Percentiles rank a stretch among this genome's conserved stretches.
phyloP scores from a whole-genome alignment of 2,329 filamentous ascomycete genomes.

The Calonectria crousiana region DNA sequence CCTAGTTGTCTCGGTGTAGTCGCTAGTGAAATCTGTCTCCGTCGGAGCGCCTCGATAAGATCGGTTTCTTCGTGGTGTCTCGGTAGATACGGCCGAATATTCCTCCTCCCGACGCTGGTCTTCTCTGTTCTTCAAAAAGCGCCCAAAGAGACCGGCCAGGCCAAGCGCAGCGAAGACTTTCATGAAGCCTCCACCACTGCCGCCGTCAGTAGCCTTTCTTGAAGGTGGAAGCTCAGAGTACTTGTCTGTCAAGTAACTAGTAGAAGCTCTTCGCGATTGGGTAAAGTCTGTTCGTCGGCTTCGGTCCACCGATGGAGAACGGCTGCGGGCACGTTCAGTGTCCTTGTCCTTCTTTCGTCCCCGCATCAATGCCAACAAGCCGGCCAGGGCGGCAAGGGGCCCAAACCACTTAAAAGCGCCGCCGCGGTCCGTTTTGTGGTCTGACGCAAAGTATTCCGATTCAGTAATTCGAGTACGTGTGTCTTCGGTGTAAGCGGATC shows the following conservation, averaged over 20 bases:
- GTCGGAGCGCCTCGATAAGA: conserved; percentile 54
- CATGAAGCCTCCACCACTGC: conserved; percentile 67
- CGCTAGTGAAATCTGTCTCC: conserved; percentile 64
- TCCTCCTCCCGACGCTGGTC: conserved; percentile 67
- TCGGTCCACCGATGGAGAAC: conserved; percentile 51
- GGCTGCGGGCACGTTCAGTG: conserved; percentile 56
- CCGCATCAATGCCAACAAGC: conserved; percentile 59
- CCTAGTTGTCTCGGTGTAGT: conserved; percentile 49
- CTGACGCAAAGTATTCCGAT: conserved; percentile 55
- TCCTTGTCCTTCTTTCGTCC: conserved; percentile 58
- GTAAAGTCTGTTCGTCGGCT: conserved; percentile 62
- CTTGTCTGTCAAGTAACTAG: conserved; percentile 76
- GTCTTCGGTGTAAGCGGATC: conserved; percentile 65
- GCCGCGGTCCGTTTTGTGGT: conserved; percentile 48
- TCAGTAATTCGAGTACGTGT: conserved; percentile 55
- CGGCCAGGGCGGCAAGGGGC: conserved; percentile 65
- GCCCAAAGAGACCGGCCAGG: conserved; percentile 71
- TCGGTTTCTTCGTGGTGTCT: conserved; percentile 66
- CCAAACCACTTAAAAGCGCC: conserved; percentile 61
- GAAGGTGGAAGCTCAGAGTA: conserved; percentile 60
- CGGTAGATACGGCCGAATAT: conserved; percentile 72
- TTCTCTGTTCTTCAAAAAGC: conserved; percentile 66
- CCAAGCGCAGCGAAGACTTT: conserved; percentile 73
- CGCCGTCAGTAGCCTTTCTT: conserved; percentile 57
- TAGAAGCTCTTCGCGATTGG: conserved; percentile 64